Evolutionary conservation across 2,329 filamentous ascomycete genomes (phyloP).

Genomic region (Xenosphaeropsis pyriputrescens): DNA sequence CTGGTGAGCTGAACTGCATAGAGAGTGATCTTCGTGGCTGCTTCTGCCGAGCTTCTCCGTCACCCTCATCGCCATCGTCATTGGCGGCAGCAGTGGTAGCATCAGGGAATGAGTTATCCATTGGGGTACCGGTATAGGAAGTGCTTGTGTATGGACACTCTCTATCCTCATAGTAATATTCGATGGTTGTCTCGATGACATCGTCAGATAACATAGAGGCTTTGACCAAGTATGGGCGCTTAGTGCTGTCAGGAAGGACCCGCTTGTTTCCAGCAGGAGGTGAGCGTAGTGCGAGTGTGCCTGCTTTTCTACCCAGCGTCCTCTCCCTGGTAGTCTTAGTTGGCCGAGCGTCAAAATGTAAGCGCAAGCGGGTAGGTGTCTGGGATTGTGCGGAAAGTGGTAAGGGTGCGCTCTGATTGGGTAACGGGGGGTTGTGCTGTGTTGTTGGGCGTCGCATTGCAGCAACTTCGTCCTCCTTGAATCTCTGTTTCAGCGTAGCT

Average conservation of each 20-base stretch:
- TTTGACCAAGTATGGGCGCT: conserved; percentile 15
- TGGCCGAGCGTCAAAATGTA: conserved; percentile 17
- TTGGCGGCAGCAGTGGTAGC: not conserved
- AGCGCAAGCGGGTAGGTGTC: conserved; percentile 10
- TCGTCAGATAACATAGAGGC: conserved; percentile 11
- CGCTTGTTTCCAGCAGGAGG: conserved; percentile 10
- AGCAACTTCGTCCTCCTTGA: conserved; percentile 11
- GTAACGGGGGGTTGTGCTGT: too few species aligned
- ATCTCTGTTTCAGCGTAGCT: conserved; percentile 46
- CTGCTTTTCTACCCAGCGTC: conserved; percentile 11
- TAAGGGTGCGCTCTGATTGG: too few species aligned
- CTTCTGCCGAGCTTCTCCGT: conserved; percentile 21
- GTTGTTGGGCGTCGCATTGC: conserved; percentile 1
- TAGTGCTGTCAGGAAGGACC: conserved; percentile 13
- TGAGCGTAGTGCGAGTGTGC: conserved; percentile 9
- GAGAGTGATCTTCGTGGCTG: conserved; percentile 38
- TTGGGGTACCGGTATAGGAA: conserved; percentile 1
- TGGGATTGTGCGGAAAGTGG: not conserved
- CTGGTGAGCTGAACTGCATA: conserved; percentile 41
- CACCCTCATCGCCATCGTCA: conserved; percentile 6
- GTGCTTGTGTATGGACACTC: conserved; percentile 5
- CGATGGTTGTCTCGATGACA: conserved; percentile 2
- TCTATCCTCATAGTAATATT: conserved; percentile 8
- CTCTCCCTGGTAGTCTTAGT: conserved; percentile 15
- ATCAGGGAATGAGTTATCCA: not conserved